Evolutionary conservation across 805 yeast species (phyloP), one percentile per base, ranked within the genome.

Genomic region (Sporopachydermia quercuum): DNA sequence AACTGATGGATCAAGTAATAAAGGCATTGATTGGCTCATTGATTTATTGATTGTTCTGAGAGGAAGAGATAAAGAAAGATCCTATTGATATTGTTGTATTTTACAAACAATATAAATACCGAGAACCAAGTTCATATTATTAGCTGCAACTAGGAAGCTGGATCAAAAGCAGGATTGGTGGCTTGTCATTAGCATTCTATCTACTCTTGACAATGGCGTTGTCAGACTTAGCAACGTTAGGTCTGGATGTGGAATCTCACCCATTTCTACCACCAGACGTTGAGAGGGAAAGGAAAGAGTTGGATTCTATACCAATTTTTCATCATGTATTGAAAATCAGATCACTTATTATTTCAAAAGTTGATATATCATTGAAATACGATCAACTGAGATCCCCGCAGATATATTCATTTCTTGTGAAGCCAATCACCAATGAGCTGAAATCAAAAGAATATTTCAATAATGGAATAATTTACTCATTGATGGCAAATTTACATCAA

Each of bases 371-470:
- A 40, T 55, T 72, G 45, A 68, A 65, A 42, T 67, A 68, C 43
- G 74, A 71, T 43, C 76, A 70, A 50, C 50, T 70, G 40, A 62
- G 63, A 40, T 54, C 70, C 3, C 76, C 76, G 2, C 76, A 71
- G 50, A 61, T 68, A 14, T 61, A 69, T 39, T 45, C 68, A 13
- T 55, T 68, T 2, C 49, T 71, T 16, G 60, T 71, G 33, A 62
- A 65, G 48, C 78, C 78, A 2, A 50, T 71, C 19, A 60, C 65
- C 4, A 54, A 57, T 16, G 57, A 53, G 39, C 58, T 66, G 19
- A 43, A 44, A 35, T 8, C 30, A 8, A 23, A 23, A n/a, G 43
- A 41, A 15, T 49, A 47, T 23, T 36, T 55, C 14, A 44, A 48
- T n/a, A 49, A 48, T 4, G 65, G 57, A 1, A 49, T 68, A 3